Evolutionary conservation across 2,329 filamentous ascomycete genomes (phyloP).

Genomic region (Parascedosporium putredinis): DNA sequence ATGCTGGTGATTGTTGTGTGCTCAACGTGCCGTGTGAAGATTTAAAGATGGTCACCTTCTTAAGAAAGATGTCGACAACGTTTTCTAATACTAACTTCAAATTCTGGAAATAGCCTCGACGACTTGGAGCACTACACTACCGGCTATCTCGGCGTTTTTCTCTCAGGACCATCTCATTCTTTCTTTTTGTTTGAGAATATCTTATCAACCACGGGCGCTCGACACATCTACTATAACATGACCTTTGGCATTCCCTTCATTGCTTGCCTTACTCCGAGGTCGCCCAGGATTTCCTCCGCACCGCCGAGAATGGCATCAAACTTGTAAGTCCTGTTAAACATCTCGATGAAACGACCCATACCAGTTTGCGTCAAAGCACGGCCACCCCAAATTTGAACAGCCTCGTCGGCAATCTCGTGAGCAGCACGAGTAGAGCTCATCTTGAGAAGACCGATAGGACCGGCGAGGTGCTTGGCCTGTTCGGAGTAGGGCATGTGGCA

Average conservation of each 20-base stretch:
- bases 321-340: conserved; percentile 78
- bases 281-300: conserved; percentile 71
- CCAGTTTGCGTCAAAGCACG: conserved; percentile 69
- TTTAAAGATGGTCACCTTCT: too few species aligned
- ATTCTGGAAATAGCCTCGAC: too few species aligned
- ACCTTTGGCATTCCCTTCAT: conserved; percentile 78
- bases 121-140: too few species aligned
- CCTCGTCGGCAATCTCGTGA: conserved; percentile 74
- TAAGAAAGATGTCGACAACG: too few species aligned
- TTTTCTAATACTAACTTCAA: too few species aligned
- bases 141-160: too few species aligned
- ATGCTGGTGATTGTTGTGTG: neutral
- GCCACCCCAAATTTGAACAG: conserved; percentile 79
- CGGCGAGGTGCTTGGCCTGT: conserved; percentile 64
- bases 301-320: conserved; percentile 71
- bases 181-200: too few species aligned
- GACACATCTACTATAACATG: conserved; percentile 58
- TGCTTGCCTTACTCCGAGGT: conserved; percentile 74
- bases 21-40: neutral
- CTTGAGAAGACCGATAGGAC: conserved; percentile 75
- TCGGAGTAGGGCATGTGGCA: conserved; percentile 70
- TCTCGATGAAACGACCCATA: conserved; percentile 75
- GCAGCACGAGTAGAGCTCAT: conserved; percentile 65
- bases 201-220: too few species aligned
- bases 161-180: too few species aligned